Evolutionary conservation across 2,329 filamentous ascomycete genomes (phyloP), one percentile per base, ranked within the genome.

Genomic region (Beauveria australis): DNA sequence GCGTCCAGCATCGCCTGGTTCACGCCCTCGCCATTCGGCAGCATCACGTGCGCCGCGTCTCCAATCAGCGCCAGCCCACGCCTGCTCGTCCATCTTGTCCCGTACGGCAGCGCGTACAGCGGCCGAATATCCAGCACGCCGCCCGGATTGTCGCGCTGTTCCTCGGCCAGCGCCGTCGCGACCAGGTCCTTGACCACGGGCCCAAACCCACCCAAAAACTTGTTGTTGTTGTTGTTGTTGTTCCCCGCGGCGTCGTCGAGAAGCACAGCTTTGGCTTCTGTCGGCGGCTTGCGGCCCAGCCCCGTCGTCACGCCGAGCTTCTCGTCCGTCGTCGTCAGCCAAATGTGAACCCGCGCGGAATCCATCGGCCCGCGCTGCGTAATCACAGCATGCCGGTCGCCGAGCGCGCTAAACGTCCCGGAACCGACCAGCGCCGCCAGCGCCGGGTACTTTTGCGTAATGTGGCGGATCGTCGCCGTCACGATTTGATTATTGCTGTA

Each of bases 11-110:
- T 78, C 0, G 76, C 80, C 3, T 77, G 65, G 64, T 84, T 84
- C 41, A 82, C 81, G 1, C 81, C 81, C 55, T 81, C 80, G 3
- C 82, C 81, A 0, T 76, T 76, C 0, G 79, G 78, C 5, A 75
- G 76, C 75, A 81, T 80, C 14, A 83, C 64, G 66, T 84, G 81
- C 14, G 80, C 81, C 1, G 81, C 79, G 64, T 84, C 81, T 3
- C 82, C 82, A n/a, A 84, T 67, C 16, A 85, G 68, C 0, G 82
- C 80, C 5, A 78, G 71, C 3, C 79, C 78, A 0, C 69, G 33
- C 3, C 68, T 66, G 10, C 72, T 63, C 9, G 72, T 63, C 80
- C 81, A 84, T 0, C 56, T 53, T 12, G 72, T 62, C 1, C 75
- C 76, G 1, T 77, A 63, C 0, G 81, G 79, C 7, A 84, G 71